These are phyloP conservation scores for Cutaneotrichosporon spelunceum DNA, from an alignment of 1,284 basidiomycete species.

Conservation along the genomic window DNA sequence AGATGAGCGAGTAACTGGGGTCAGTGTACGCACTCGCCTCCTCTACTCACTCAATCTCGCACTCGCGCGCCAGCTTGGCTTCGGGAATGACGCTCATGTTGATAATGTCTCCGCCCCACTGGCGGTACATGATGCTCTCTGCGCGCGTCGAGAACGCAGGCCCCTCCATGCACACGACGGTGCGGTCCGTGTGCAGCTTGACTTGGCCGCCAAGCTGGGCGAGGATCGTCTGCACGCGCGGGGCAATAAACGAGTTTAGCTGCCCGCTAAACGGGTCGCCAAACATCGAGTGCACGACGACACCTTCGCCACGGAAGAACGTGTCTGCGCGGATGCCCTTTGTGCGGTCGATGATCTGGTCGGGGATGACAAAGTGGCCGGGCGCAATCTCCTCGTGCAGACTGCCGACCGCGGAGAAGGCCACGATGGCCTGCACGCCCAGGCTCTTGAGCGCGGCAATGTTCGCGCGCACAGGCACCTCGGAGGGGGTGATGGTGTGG, in stretches of 20 bases:
- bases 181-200: slow-evolving; percentile 73
- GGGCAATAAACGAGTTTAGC: slow-evolving; percentile 68
- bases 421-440: slow-evolving; percentile 82
- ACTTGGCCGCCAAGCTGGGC: slow-evolving; percentile 54
- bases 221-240: slow-evolving; percentile 62
- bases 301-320: slow-evolving; percentile 76
- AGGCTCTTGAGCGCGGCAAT: slow-evolving; percentile 91
- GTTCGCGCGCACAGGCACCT: slow-evolving; percentile 83
- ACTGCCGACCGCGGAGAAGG: slow-evolving; percentile 95
- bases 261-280: slow-evolving; percentile 79
- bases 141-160: slow-evolving; percentile 70
- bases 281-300: slow-evolving; percentile 92
- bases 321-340: slow-evolving; percentile 81
- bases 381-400: slow-evolving; percentile 90
- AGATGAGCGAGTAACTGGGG: slow-evolving; percentile 77
- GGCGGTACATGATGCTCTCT: slow-evolving; percentile 90
- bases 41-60: slow-evolving; percentile 73
- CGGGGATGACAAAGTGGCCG: slow-evolving; percentile 82
- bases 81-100: slow-evolving; percentile 94
- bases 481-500: slow-evolving; percentile 70
- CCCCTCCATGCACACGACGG: slow-evolving; percentile 95
- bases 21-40: neutral
- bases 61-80: slow-evolving; percentile 91
- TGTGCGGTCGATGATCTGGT: slow-evolving; percentile 94
- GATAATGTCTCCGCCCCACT: slow-evolving; percentile 90